phyloP scores from a whole-genome alignment of 2,329 filamentous ascomycete species.

The Cephalotrichum gorgonifer region DNA sequence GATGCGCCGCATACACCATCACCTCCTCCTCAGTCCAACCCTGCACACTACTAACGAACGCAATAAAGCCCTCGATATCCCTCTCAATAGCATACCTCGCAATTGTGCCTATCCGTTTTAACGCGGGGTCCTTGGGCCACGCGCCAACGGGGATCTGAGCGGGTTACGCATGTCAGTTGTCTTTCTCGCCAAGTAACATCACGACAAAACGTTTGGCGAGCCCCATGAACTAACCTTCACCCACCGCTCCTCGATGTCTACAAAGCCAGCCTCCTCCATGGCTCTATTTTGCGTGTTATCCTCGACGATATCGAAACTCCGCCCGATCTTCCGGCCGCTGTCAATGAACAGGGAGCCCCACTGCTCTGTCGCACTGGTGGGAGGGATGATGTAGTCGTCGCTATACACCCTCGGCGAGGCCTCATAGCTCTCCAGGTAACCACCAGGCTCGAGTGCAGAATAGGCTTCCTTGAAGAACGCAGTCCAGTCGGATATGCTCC shows the following conservation, averaged over 20 bases:
- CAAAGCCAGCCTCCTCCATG: constrained; percentile 24
- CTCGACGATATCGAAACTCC: constrained; percentile 14
- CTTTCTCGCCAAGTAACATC: background rate
- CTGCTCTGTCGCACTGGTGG: constrained; percentile 14
- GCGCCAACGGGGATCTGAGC: constrained; percentile 28
- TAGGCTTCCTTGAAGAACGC: constrained; percentile 40
- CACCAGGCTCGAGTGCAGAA: constrained; percentile 32
- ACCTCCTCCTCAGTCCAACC: constrained; percentile 22
- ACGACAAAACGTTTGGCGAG: background rate
- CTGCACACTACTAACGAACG: constrained; percentile 14
- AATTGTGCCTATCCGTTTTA: constrained; percentile 29
- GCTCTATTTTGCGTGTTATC: constrained; percentile 9
- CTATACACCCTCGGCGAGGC: constrained; percentile 15
- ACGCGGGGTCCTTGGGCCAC: constrained; percentile 33
- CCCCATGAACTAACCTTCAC: constrained; percentile 27
- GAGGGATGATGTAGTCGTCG: constrained; percentile 15
- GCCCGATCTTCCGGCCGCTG: constrained; percentile 16
- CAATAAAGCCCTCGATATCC: constrained; percentile 11
- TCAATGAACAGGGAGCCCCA: constrained; percentile 18
- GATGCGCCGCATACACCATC: constrained; percentile 18
- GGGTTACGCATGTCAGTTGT: background rate
- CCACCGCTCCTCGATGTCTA: constrained; percentile 30
- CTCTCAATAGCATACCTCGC: constrained; percentile 12
- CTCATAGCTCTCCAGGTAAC: constrained; percentile 18
- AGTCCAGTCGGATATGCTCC: constrained; percentile 45